A percentile compares a stretch with the other conserved stretches of the same genome.
Evolutionary conservation across 1,284 basidiomycete genomes (phyloP).

Genomic region (Coniophora puteana): DNA sequence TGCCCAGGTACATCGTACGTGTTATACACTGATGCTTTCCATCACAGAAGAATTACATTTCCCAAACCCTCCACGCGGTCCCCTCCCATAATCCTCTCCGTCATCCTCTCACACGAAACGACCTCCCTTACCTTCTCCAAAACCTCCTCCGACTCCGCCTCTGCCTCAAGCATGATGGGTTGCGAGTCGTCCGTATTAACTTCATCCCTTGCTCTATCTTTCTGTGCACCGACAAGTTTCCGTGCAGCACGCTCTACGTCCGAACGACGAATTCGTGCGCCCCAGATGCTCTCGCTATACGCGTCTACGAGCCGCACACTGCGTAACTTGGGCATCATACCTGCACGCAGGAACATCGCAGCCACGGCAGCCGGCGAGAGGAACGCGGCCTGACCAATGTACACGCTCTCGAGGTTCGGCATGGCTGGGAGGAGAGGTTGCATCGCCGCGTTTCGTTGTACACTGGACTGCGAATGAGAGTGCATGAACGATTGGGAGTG

Average conservation of each 20-base stretch:
- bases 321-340: slow-evolving; percentile 25
- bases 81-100: slow-evolving; percentile 52
- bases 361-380: slow-evolving; percentile 38
- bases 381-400: slow-evolving; percentile 47
- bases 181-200: no score
- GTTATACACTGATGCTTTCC: slow-evolving; percentile 6
- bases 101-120: slow-evolving; percentile 47
- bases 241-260: slow-evolving; percentile 34
- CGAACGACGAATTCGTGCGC: slow-evolving; percentile 35
- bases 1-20: no score
- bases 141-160: slow-evolving; percentile 13
- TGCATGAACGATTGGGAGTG: no score
- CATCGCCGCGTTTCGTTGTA: no score
- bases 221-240: slow-evolving; percentile 3
- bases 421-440: slow-evolving; percentile 32
- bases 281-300: slow-evolving; percentile 57
- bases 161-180: no score
- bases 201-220: no score
- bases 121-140: slow-evolving; percentile 33
- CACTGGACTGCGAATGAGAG: no score
- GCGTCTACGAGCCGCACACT: slow-evolving; percentile 46
- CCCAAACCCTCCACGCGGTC: slow-evolving; percentile 43
- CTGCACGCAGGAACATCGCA: slow-evolving; percentile 31
- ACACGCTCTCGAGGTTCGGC: slow-evolving; percentile 37
- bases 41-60: slow-evolving; percentile 25